Evolutionary conservation across 2,329 filamentous ascomycete species (phyloP), one percentile per base, ranked within the genome.

Genomic region (Triangularia setosa): DNA sequence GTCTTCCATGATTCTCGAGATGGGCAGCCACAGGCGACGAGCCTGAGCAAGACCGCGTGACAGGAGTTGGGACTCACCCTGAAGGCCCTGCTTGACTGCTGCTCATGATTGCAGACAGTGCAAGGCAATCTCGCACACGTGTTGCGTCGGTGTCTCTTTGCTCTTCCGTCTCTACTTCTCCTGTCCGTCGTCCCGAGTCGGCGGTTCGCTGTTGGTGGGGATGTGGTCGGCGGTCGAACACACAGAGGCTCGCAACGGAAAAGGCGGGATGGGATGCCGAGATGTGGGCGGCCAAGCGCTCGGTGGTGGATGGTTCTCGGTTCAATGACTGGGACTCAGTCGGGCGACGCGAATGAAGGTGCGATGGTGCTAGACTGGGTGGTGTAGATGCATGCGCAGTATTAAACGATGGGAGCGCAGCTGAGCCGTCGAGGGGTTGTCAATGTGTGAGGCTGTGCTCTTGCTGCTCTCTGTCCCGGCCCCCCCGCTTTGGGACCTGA

Each of bases 21-120:
- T 53, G 12, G 35, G 24, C 33, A 52, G 35, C 35, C 23, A n/a
- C n/a, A 52, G 40, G 33, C 30, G 24, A 40, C 58, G 58, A 21
- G 18, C 83, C 84, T 79, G 44, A 23, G 40, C 27, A 24, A 35
- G 8, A 67, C 62, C 65, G 57, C 53, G 59, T 24, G 58, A 53
- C 40, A 54, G 61, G 7, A 55, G 25, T n/a, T 27, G 23, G 52
- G 52, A 86, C 87, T 79, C 79, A 89, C 87, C 82, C 79, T 73
- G 87, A 84, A 73, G 87, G 80, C 78, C 85, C 86, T 68, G 85
- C 82, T 75, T 88, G 79, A 66, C 74, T 79, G 68, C 74, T 76
- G 73, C 77, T 78, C 80, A 83, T 83, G 67, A 65, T 77, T 67
- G 71, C 73, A 67, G 71, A 69, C 69, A 71, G 66, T 44, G 58